Evolutionary conservation across 148 eudicot species (phyloP).

Genomic region (Camellia japonica): DNA sequence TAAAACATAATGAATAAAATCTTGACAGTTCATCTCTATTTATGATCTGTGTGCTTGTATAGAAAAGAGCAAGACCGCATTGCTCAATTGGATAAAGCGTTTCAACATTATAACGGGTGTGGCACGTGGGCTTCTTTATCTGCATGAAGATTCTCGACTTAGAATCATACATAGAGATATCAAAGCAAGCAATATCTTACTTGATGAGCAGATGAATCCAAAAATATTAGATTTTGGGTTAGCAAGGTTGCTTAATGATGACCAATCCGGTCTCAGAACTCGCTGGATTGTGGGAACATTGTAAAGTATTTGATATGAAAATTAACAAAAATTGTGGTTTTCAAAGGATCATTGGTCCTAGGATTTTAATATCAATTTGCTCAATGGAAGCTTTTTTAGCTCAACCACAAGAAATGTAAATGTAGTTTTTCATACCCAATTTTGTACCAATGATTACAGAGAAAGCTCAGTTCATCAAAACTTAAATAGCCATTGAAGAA

Average conservation of each 20-base stretch:
- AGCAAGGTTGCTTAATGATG: constrained; percentile 11
- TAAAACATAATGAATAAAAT: too few species aligned
- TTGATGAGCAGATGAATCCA: constrained; percentile 12
- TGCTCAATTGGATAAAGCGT: constrained; percentile 15
- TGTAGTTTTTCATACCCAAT: too few species aligned
- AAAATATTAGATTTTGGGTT: constrained; percentile 18
- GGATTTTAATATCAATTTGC: too few species aligned
- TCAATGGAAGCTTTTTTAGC: too few species aligned
- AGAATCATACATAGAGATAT: constrained; percentile 14
- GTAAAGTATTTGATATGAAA: neutral
- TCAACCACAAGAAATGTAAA: too few species aligned
- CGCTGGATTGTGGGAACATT: constrained; percentile 8
- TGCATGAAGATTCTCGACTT: constrained; percentile 13
- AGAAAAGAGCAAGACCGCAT: constrained; percentile 17
- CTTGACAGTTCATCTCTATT: neutral
- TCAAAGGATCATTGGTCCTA: neutral
- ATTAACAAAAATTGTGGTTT: too few species aligned
- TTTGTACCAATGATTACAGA: too few species aligned
- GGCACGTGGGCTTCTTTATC: constrained; percentile 11
- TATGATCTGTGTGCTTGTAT: neutral
- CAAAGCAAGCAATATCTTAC: constrained; percentile 15
- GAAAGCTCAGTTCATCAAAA: too few species aligned
- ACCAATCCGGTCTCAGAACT: neutral
- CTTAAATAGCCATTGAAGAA: too few species aligned
- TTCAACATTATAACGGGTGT: constrained; percentile 10